These are phyloP conservation scores for Botrytis hyacinthi DNA, from an alignment of 2,329 filamentous ascomycete genomes.

Conservation along the genomic window DNA sequence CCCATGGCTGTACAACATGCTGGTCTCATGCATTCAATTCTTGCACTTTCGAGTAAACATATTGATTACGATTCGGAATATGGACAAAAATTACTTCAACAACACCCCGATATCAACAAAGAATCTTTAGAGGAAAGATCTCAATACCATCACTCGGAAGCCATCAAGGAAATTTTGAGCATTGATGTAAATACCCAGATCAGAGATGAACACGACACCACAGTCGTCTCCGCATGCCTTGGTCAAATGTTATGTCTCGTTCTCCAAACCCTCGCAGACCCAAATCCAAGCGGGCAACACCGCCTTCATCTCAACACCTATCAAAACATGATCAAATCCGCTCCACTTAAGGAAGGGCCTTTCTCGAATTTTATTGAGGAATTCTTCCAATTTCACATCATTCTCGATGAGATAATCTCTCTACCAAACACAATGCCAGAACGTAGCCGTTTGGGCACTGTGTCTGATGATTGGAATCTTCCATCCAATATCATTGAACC, in stretches of 20 bases:
- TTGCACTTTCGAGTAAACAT: slow-evolving; percentile 80
- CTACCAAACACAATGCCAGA: slow-evolving; percentile 34
- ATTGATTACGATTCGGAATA: slow-evolving; percentile 59
- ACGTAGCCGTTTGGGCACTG: slow-evolving; percentile 36
- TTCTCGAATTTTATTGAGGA: slow-evolving; percentile 71
- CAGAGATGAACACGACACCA: slow-evolving; percentile 43
- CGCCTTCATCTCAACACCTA: slow-evolving; percentile 77
- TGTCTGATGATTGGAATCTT: slow-evolving; percentile 32
- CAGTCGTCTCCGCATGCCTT: slow-evolving; percentile 54
- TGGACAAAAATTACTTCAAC: slow-evolving; percentile 51
- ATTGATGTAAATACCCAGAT: slow-evolving; percentile 43
- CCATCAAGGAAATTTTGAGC: slow-evolving; percentile 51
- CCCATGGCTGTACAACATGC: slow-evolving; percentile 77
- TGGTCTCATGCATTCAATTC: slow-evolving; percentile 85
- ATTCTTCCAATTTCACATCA: slow-evolving; percentile 83
- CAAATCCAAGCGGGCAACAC: slow-evolving; percentile 64
- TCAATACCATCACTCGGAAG: slow-evolving; percentile 55
- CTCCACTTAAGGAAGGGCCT: slow-evolving; percentile 60
- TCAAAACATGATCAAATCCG: slow-evolving; percentile 64
- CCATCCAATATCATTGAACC: slow-evolving; percentile 31
- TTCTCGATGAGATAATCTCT: slow-evolving; percentile 61
- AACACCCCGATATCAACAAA: slow-evolving; percentile 48
- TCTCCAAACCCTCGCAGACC: slow-evolving; percentile 56
- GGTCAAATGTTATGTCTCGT: slow-evolving; percentile 63
- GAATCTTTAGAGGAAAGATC: slow-evolving; percentile 51